Evolutionary conservation across 1,284 basidiomycete genomes (phyloP).

Genomic region (Trichosporon inkin): DNA sequence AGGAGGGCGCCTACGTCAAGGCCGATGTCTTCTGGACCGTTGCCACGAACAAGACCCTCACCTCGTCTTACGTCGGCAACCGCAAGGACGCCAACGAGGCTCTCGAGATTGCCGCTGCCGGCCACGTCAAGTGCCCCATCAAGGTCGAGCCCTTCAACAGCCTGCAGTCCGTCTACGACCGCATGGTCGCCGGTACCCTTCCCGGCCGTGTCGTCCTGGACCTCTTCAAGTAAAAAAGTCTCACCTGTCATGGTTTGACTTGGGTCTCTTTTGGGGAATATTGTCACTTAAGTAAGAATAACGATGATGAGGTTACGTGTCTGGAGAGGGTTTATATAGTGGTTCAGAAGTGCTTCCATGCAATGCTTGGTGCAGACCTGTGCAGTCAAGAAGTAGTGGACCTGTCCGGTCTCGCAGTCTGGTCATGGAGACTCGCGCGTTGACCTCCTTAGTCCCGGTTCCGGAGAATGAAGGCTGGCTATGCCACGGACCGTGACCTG

Average conservation of each 20-base stretch:
- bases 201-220: constrained; percentile 64
- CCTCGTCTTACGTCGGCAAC: constrained; percentile 71
- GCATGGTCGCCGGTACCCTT: constrained; percentile 58
- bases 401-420: background rate
- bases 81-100: constrained; percentile 70
- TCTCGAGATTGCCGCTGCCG: constrained; percentile 63
- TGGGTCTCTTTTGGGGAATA: background rate
- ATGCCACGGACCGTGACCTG: too few relatives aligned
- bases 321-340: background rate
- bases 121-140: constrained; percentile 63
- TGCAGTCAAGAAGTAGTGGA: background rate
- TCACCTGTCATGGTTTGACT: background rate
- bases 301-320: background rate
- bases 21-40: constrained; percentile 69
- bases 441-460: too few relatives aligned
- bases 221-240: constrained; percentile 14
- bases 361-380: background rate
- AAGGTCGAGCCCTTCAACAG: constrained; percentile 55
- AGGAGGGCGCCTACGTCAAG: constrained; percentile 51
- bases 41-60: constrained; percentile 63
- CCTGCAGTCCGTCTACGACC: constrained; percentile 60
- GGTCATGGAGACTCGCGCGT: background rate
- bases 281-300: background rate
- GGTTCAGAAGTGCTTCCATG: constrained; percentile 1
- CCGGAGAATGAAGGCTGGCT: too few relatives aligned